Evolutionary conservation across 495 filamentous ascomycete genomes (phyloP).

Genomic region (Jackrogersella multiformis): DNA sequence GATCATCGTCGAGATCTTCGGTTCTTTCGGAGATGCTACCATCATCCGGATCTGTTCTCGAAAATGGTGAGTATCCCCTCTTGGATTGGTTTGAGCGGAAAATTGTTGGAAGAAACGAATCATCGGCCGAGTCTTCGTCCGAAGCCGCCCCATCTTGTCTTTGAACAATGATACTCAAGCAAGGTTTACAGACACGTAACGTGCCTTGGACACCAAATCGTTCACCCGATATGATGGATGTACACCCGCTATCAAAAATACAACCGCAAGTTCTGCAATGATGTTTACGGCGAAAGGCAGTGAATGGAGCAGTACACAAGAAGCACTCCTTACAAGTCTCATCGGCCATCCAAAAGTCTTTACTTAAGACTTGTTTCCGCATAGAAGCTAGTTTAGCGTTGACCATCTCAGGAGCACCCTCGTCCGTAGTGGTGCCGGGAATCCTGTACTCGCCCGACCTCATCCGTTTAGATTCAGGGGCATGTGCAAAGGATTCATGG

Average conservation of each 20-base stretch:
- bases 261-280: conserved; percentile 95
- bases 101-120: conserved; percentile 62
- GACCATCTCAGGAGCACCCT: conserved; percentile 67
- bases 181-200: conserved; percentile 93
- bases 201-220: conserved; percentile 88
- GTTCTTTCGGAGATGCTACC: conserved; percentile 53
- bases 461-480: conserved; percentile 53
- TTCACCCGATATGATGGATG: conserved; percentile 82
- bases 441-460: conserved; percentile 58
- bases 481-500: conserved; percentile 60
- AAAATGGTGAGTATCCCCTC: conserved; percentile 38
- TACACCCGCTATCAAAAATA: conserved; percentile 98
- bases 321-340: conserved; percentile 99
- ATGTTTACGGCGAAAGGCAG: conserved; percentile 94
- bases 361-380: conserved; percentile 84
- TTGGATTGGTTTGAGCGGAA: conserved; percentile 62
- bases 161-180: conserved; percentile 88
- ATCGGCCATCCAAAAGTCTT: conserved; percentile 99
- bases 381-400: conserved; percentile 72
- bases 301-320: conserved; percentile 86
- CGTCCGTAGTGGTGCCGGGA: conserved; percentile 62
- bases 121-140: conserved; percentile 85
- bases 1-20: conserved; percentile 51
- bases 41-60: conserved; percentile 48
- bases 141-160: conserved; percentile 86